Conservation (phyloP, 1,284 basidiomycete genomes). For the Sanguinoderma infundibulare region DNA sequence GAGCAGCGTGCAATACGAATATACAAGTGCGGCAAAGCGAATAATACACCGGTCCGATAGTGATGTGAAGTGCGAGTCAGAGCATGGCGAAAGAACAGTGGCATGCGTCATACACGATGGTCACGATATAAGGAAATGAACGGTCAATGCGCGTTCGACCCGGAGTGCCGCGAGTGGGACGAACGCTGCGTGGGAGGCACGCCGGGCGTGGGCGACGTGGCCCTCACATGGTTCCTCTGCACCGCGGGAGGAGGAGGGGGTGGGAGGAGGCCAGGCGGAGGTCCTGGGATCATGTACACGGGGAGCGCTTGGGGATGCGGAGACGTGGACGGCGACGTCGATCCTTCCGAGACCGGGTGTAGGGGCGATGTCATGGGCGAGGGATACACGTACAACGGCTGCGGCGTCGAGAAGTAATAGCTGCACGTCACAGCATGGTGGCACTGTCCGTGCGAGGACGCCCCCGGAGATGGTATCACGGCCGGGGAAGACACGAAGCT, state of each 20-base stretch:
- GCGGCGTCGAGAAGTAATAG: slow-evolving; percentile 30
- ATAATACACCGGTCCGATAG: not conserved
- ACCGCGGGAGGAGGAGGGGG: not conserved
- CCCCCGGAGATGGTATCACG: slow-evolving; percentile 27
- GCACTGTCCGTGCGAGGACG: slow-evolving; percentile 27
- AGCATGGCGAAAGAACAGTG: not conserved
- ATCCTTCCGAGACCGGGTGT: slow-evolving; percentile 6
- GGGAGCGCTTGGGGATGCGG: slow-evolving; percentile 29
- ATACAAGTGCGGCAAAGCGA: not conserved
- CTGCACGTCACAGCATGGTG: slow-evolving; percentile 27
- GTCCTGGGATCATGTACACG: slow-evolving; percentile 33
- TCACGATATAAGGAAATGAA: not conserved
- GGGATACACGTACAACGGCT: slow-evolving; percentile 34
- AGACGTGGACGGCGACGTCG: slow-evolving; percentile 13
- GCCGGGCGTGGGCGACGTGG: slow-evolving; percentile 4
- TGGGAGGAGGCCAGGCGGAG: slow-evolving; percentile 26
- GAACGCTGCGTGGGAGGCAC: slow-evolving; percentile 14
- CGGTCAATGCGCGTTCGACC: slow-evolving; percentile 9
- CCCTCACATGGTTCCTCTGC: not conserved
- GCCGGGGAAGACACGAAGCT: slow-evolving; percentile 27
- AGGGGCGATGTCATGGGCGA: slow-evolving; percentile 19
- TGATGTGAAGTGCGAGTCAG: not conserved
- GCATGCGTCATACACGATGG: not conserved
- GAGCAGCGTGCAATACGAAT: not conserved
- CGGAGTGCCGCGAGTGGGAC: slow-evolving; percentile 15